phyloP scores from a whole-genome alignment of 192 early-diverging fungal species.

The Coemansia nantahalensis region DNA sequence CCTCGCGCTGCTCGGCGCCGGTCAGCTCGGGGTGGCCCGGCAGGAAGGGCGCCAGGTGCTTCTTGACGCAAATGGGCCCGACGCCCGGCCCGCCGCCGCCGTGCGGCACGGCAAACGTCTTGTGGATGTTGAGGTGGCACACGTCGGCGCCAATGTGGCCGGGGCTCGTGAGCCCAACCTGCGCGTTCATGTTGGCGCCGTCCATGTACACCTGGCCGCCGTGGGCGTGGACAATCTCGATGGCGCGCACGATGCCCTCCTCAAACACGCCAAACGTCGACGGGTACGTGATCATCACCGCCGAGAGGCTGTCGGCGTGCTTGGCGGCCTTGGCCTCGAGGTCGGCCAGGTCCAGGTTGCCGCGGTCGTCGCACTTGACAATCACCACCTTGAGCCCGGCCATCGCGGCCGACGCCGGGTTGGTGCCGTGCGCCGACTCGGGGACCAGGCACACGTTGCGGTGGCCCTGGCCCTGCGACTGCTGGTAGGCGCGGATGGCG shows the following conservation, averaged over 20 bases:
- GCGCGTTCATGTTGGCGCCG: slow-evolving; percentile 89
- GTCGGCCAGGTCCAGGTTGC: slow-evolving; percentile 91
- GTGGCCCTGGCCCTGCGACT: slow-evolving; percentile 73
- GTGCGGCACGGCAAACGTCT: slow-evolving; percentile 98
- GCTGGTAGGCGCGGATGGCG: slow-evolving; percentile 90
- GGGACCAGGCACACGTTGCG: slow-evolving; percentile 96
- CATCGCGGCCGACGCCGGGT: slow-evolving; percentile 98
- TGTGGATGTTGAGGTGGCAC: slow-evolving; percentile 99
- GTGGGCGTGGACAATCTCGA: slow-evolving; percentile 86
- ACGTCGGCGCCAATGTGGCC: slow-evolving; percentile 98
- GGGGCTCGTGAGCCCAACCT: slow-evolving; percentile 79
- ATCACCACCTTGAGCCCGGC: slow-evolving; percentile 91
- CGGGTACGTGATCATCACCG: slow-evolving; percentile 99
- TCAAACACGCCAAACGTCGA: slow-evolving; percentile 99
- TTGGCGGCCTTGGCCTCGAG: slow-evolving; percentile 84
- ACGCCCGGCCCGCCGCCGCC: slow-evolving; percentile 99
- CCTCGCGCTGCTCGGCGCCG: slow-evolving; percentile 60
- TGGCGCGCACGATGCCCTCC: slow-evolving; percentile 79
- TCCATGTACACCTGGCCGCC: slow-evolving; percentile 99
- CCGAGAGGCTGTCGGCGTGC: slow-evolving; percentile 83
- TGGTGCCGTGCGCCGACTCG: slow-evolving; percentile 98
- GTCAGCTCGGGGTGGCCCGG: slow-evolving; percentile 87
- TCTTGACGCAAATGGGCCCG: slow-evolving; percentile 93
- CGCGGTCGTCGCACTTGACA: slow-evolving; percentile 88
- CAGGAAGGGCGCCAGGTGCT: slow-evolving; percentile 87